Evolutionary conservation across 169 alveolate species (phyloP).

Genomic region (Cryptosporidium ryanae): DNA sequence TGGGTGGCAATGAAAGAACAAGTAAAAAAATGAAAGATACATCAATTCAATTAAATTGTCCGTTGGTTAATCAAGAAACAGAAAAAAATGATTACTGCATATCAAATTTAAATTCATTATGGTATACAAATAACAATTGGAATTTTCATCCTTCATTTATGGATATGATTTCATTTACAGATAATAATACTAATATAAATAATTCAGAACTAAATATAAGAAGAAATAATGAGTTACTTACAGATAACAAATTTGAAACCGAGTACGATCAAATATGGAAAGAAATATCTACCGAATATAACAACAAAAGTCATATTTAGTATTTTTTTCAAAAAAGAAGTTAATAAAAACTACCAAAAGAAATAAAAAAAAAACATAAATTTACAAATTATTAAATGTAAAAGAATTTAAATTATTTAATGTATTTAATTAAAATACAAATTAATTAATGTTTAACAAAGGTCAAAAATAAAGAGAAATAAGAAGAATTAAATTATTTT

Average conservation of each 20-base stretch:
- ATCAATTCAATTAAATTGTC: not conserved
- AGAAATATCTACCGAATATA: constrained; percentile 65
- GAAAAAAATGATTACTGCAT: constrained; percentile 1
- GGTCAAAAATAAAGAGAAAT: not conserved
- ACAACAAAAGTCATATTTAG: not conserved
- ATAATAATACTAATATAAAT: not conserved
- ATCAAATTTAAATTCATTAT: constrained; percentile 22
- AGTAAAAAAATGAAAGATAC: not conserved
- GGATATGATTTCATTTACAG: constrained; percentile 33
- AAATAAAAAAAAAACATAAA: too few relatives aligned
- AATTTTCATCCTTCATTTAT: constrained; percentile 53
- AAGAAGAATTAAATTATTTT: not conserved
- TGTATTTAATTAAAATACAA: not conserved
- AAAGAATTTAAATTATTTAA: too few relatives aligned
- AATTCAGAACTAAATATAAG: not conserved
- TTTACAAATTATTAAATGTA: too few relatives aligned
- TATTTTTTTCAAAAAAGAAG: constrained; percentile 13
- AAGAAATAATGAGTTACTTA: not conserved
- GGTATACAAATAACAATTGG: constrained; percentile 46
- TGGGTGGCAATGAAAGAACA: not conserved
- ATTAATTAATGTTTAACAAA: not conserved
- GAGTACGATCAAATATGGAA: constrained; percentile 71
- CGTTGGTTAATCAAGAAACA: not conserved
- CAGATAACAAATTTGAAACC: constrained; percentile 28
- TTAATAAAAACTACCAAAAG: not conserved